A percentile compares a stretch with the other conserved stretches of the same genome.
These are phyloP conservation scores for Choanephora cucurbitarum DNA, from an alignment of 371 early-diverging fungal genomes.

Conservation along the genomic window DNA sequence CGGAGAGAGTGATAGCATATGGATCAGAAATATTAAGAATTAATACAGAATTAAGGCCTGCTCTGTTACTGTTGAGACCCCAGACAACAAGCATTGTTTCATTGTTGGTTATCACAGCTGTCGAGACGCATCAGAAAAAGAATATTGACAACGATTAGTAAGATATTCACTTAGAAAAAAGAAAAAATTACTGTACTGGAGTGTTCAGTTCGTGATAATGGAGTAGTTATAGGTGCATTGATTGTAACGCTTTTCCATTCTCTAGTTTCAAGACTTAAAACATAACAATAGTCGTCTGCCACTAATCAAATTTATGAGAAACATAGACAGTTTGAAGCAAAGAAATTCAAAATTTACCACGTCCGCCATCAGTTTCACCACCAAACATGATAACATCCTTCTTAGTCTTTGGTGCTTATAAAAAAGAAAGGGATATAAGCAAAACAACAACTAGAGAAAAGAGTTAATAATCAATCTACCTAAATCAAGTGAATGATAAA, in stretches of 20 bases:
- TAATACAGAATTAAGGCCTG: not conserved
- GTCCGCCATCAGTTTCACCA: constrained; percentile 6
- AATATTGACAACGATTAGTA: not conserved
- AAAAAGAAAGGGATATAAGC: no score
- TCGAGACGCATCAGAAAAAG: not conserved
- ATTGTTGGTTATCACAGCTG: not conserved
- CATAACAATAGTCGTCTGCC: constrained; percentile 3
- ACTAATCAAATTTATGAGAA: not conserved
- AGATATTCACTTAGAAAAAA: not conserved
- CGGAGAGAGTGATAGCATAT: not conserved
- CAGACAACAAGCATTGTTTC: constrained; percentile 3
- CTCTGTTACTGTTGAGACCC: constrained; percentile 4
- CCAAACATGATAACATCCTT: constrained; percentile 8
- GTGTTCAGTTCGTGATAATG: constrained; percentile 2
- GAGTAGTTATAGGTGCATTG: constrained; percentile 1
- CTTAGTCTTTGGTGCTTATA: constrained; percentile 7
- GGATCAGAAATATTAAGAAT: constrained; percentile 4
- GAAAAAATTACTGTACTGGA: not conserved
- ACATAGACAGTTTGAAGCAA: not conserved
- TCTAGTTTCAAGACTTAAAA: not conserved
- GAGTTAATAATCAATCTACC: not conserved
- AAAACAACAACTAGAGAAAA: not conserved
- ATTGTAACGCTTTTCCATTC: not conserved
- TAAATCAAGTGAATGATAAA: not conserved
- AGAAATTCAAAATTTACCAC: not conserved